Conservation (phyloP, 2,329 filamentous ascomycete species). For the Penicillium sp. region DNA sequence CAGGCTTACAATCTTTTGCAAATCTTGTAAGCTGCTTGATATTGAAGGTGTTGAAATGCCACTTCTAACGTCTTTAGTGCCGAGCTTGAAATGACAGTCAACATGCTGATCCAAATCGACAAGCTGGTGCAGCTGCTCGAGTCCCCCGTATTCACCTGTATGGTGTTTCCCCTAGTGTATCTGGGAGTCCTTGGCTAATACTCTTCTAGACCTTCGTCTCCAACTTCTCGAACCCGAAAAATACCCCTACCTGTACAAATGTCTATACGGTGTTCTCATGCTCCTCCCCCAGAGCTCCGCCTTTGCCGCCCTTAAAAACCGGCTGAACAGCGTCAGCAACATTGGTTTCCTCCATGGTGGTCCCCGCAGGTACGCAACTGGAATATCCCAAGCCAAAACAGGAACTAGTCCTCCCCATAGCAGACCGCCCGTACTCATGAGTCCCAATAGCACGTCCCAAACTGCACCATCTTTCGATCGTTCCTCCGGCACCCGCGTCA, state of each 20-base stretch:
- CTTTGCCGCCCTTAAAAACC: conserved; percentile 94
- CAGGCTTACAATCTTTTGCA: conserved; percentile 95
- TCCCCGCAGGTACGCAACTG: conserved; percentile 70
- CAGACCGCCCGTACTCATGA: conserved; percentile 15
- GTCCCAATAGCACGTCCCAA: conserved; percentile 24
- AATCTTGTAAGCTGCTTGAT: conserved; percentile 72
- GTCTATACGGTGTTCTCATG: conserved; percentile 96
- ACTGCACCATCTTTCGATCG: conserved; percentile 66
- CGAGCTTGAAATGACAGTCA: conserved; percentile 98
- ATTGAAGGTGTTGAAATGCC: neutral
- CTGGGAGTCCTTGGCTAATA: neutral
- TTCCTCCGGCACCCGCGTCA: conserved; percentile 69
- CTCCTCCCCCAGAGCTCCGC: conserved; percentile 97
- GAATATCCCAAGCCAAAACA: neutral
- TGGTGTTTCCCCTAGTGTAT: conserved; percentile 37
- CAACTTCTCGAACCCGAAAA: conserved; percentile 95
- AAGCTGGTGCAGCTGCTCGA: conserved; percentile 96
- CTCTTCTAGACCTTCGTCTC: conserved; percentile 76
- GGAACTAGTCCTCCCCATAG: conserved; percentile 11
- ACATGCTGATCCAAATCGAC: conserved; percentile 98
- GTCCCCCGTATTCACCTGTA: conserved; percentile 96
- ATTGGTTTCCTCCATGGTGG: conserved; percentile 92
- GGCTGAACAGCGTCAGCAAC: conserved; percentile 93
- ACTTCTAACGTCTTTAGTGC: conserved; percentile 64
- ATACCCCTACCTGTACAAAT: conserved; percentile 95